Evolutionary conservation across 2,329 filamentous ascomycete species (phyloP).

Genomic region (Zymoseptoria tritici): DNA sequence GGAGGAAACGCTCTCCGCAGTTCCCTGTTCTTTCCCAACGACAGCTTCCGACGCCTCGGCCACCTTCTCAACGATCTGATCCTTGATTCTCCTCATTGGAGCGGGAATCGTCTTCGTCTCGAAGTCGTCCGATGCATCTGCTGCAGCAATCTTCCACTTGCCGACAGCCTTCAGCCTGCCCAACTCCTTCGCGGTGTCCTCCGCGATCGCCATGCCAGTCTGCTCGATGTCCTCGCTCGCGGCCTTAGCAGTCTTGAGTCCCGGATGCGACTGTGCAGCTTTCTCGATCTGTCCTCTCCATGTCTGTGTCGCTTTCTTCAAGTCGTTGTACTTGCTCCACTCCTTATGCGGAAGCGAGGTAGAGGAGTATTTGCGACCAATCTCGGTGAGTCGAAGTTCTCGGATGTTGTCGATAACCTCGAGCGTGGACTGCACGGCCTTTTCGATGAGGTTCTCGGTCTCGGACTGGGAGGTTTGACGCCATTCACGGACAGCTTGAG

Average conservation of each 20-base stretch:
- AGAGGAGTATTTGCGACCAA: conserved; percentile 92
- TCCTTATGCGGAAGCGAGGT: conserved; percentile 94
- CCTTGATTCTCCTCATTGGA: conserved; percentile 42
- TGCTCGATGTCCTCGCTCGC: conserved; percentile 65
- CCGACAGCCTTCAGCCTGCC: conserved; percentile 74
- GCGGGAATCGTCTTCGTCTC: conserved; percentile 57
- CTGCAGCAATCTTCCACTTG: conserved; percentile 70
- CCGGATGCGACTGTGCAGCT: conserved; percentile 63
- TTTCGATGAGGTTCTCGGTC: conserved; percentile 59
- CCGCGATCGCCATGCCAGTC: conserved; percentile 71
- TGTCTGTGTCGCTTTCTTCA: conserved; percentile 73
- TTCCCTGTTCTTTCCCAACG: conserved; percentile 29
- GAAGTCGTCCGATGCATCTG: conserved; percentile 72
- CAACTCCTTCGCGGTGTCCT: conserved; percentile 72
- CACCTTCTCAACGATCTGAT: conserved; percentile 31
- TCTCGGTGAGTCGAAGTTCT: conserved; percentile 78
- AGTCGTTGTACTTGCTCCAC: conserved; percentile 87
- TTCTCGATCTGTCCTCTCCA: conserved; percentile 78
- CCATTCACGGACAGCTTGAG: conserved; percentile 71
- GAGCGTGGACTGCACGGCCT: conserved; percentile 72
- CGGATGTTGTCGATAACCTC: conserved; percentile 75
- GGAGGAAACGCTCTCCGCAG: conserved; percentile 31
- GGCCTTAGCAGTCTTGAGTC: conserved; percentile 59
- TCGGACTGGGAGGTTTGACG: conserved; percentile 63
- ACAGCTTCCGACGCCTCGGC: conserved; percentile 30